Conservation (phyloP, 2,329 filamentous ascomycete genomes). For the Myriangium duriaei region DNA sequence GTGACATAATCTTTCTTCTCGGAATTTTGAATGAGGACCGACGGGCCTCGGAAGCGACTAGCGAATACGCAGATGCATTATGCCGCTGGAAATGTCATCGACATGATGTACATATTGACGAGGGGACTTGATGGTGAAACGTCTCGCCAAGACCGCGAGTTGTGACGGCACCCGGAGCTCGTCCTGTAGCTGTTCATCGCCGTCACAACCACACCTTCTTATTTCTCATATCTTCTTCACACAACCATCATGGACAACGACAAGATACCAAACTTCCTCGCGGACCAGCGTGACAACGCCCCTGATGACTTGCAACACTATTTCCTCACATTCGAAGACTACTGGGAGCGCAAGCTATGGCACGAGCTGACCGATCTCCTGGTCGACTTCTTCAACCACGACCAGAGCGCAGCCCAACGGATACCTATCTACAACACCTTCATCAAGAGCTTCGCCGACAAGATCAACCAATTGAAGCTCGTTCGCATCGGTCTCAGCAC, state of each 20-base stretch:
- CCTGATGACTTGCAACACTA: constrained; percentile 78
- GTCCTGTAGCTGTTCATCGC: too few relatives aligned
- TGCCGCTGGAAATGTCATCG: too few relatives aligned
- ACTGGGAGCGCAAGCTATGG: constrained; percentile 98
- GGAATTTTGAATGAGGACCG: too few relatives aligned
- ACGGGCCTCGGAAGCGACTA: too few relatives aligned
- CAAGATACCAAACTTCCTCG: constrained; percentile 82
- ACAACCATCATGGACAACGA: constrained; percentile 59
- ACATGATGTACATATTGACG: too few relatives aligned
- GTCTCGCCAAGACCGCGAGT: too few relatives aligned
- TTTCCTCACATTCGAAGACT: constrained; percentile 87
- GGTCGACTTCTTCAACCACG: constrained; percentile 73
- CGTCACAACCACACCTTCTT: not conserved
- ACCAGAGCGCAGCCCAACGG: constrained; percentile 70
- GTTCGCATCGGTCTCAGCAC: constrained; percentile 82
- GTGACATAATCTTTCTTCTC: too few relatives aligned
- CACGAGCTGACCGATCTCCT: constrained; percentile 91
- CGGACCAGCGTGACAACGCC: constrained; percentile 75
- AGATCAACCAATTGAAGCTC: constrained; percentile 97
- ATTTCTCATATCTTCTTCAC: too few relatives aligned
- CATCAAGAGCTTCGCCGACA: constrained; percentile 90
- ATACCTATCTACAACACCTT: constrained; percentile 89
- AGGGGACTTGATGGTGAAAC: too few relatives aligned
- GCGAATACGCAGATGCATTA: too few relatives aligned
- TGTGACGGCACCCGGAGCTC: too few relatives aligned